Base-by-base conservation (phyloP, 192 early-diverging fungal genomes). In the Funneliformis mosseae region DNA sequence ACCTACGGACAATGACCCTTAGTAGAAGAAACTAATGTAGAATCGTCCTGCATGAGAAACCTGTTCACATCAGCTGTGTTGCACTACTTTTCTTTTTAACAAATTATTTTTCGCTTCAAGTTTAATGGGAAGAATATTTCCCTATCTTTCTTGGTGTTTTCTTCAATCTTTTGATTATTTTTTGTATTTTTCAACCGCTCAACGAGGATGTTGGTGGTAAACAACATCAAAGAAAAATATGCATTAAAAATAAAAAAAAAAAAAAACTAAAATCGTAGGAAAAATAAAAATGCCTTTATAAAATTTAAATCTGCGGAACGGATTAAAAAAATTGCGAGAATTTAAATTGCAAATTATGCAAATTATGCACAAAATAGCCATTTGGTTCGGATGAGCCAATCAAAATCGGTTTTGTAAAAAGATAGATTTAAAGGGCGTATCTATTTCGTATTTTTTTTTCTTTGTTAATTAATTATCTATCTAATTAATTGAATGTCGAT, bases 161-260 rank as follows among this genome's bases (percentile, higher is more conserved):
- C 28, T 66, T 33, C 28, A 11, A 12, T 23, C 10, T 33, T 14
- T 66, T 3, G 33, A 33, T 33, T 66, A 33, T 66, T 66, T 33
- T 66, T 66, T 62, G 61, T 25, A n/a, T 62, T 62, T 66, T 33
- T 66, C 63, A 67, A 38, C 28, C 4, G 16, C 10, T 67, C 14
- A 67, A 67, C 64, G 64, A 67, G 33, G 25, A 27, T 67, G 27
- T 67, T 67, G 64, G 64, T 67, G 64, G 64, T 67, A 67, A 67
- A 67, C 64, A 67, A 67, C 64, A 67, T 67, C 25, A 67, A 67
- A 33, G 33, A 67, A 67, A 67, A 55, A 55, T 55, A 55, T 0
- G n/a, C n/a, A n/a, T n/a, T n/a, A n/a, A n/a, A 33, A 33, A 33
- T 33, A 33, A 3, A 3, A 2, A 33, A 33, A 0, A 33, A 33